These are phyloP conservation scores for Taiozyma sp. DNA, from an alignment of 1,139 yeast genomes.

Conservation along the genomic window DNA sequence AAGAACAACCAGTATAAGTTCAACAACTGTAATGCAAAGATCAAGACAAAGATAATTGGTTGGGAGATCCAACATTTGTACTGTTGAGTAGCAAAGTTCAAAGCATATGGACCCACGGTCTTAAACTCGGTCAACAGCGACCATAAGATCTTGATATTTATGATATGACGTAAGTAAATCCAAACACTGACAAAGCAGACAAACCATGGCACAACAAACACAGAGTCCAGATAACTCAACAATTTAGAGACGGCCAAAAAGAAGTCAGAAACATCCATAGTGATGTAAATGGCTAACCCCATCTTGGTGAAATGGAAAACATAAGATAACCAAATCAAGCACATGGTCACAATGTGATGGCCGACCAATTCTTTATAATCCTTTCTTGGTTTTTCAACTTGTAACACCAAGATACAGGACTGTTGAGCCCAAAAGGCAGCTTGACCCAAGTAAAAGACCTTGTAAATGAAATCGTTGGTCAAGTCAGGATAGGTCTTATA, in stretches of 20 bases:
- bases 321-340: conserved; percentile 85
- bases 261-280: conserved; percentile 95
- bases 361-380: conserved; percentile 88
- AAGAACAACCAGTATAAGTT: conserved; percentile 85
- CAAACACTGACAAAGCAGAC: conserved; percentile 65
- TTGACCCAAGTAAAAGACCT: conserved; percentile 82
- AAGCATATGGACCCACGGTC: conserved; percentile 74
- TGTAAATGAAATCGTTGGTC: conserved; percentile 65
- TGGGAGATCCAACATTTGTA: conserved; percentile 96
- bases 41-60: conserved; percentile 75
- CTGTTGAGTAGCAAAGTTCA: conserved; percentile 90
- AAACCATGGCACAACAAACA: conserved; percentile 61
- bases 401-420: conserved; percentile 73
- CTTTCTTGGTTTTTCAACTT: conserved; percentile 91
- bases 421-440: conserved; percentile 99
- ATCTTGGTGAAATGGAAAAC: conserved; percentile 95
- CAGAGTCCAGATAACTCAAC: conserved; percentile 74
- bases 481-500: conserved; percentile 81
- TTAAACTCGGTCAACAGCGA: conserved; percentile 84
- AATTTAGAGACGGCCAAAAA: conserved; percentile 82
- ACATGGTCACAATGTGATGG: conserved; percentile 90
- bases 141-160: conserved; percentile 78
- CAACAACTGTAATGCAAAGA: conserved; percentile 78
- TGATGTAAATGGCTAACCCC: conserved; percentile 85
- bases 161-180: conserved; percentile 85